Percentiles rank a stretch among this genome's conserved stretches.
These are phyloP conservation scores for Basidiobolus meristosporus DNA, from an alignment of 371 early-diverging fungal species.

Conservation along the genomic window DNA sequence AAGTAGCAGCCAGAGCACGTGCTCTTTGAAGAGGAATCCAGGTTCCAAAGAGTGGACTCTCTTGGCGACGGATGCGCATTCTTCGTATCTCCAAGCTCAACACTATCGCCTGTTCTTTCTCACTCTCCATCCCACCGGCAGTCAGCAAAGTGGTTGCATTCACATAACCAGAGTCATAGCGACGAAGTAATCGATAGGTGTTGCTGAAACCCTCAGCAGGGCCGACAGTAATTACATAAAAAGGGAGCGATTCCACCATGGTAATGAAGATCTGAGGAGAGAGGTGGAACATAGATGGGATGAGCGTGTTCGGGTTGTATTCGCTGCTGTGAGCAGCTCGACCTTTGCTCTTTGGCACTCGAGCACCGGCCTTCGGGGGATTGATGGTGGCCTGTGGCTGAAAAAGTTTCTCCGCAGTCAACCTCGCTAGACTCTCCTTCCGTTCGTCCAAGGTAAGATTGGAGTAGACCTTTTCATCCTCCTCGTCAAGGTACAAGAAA, in stretches of 20 bases:
- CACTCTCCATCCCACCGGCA: conserved; percentile 73
- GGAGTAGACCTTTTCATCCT: too few relatives aligned
- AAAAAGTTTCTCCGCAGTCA: not conserved
- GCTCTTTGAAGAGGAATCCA: conserved; percentile 83
- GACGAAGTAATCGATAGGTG: conserved; percentile 25
- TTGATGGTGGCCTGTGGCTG: not conserved
- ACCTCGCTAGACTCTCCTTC: too few relatives aligned
- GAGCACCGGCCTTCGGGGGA: not conserved
- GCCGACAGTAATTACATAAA: conserved; percentile 5
- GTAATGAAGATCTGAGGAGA: conserved; percentile 3
- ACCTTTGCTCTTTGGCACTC: not conserved
- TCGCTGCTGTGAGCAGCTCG: not conserved
- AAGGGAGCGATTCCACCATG: not conserved
- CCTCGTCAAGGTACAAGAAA: too few relatives aligned
- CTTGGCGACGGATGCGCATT: conserved; percentile 50
- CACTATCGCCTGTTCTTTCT: conserved; percentile 68
- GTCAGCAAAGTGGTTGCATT: conserved; percentile 67
- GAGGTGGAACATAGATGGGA: not conserved
- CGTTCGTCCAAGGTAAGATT: too few relatives aligned
- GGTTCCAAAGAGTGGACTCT: conserved; percentile 57
- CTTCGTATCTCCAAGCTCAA: conserved; percentile 70
- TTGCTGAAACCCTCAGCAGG: not conserved
- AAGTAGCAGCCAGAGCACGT: conserved; percentile 62
- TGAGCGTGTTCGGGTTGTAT: too few relatives aligned
- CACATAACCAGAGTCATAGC: conserved; percentile 61